Evolutionary conservation across 2,329 filamentous ascomycete species (phyloP), one percentile per base, ranked within the genome.

Genomic region (Nothophoma quercina): DNA sequence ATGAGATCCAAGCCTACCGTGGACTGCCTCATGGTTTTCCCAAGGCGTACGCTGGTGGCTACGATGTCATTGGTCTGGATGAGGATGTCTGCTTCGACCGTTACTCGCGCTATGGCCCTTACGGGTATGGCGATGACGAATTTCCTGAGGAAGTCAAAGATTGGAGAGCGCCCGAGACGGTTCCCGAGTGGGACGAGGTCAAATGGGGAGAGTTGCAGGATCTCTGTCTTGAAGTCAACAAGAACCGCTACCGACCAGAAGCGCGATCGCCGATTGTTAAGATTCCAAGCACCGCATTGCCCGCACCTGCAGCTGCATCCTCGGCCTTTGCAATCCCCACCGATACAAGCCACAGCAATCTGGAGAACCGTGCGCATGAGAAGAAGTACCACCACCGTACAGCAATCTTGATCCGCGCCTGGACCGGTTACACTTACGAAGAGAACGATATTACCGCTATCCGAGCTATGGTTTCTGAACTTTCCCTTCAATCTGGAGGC

Each of bases 141-240:
- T 74, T 79, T 19, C 66, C 70, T 3, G 81, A 81, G 48, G 79
- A 82, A 32, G 74, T 80, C 34, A 62, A 67, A 16, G 60, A 74
- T 34, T 79, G 77, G 76, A 69, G 69, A 40, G 56, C 73, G 71
- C 53, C 69, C 54, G 25, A 66, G 40, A 60, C 58, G 9, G 62
- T 70, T 2, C 72, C 85, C 7, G 76, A 85, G 18, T 92, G 88
- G 87, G 78, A 83, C 22, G 77, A 79, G 21, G 82, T 91, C 25
- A 81, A 85, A 57, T 95, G 90, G 90, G 87, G 87, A 12, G 74
- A 82, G 25, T 76, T 93, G 15, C 89, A 93, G 69, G 77, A 85
- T 43, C 75, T 82, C 22, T 95, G 90, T 65, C 70, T 86, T 1
- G 74, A 82, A 58, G 81, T 78, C 60, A 96, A 96, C 73, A 79